Conservation (phyloP, 768 basidiomycete genomes). For the Amanita jacksonii region DNA sequence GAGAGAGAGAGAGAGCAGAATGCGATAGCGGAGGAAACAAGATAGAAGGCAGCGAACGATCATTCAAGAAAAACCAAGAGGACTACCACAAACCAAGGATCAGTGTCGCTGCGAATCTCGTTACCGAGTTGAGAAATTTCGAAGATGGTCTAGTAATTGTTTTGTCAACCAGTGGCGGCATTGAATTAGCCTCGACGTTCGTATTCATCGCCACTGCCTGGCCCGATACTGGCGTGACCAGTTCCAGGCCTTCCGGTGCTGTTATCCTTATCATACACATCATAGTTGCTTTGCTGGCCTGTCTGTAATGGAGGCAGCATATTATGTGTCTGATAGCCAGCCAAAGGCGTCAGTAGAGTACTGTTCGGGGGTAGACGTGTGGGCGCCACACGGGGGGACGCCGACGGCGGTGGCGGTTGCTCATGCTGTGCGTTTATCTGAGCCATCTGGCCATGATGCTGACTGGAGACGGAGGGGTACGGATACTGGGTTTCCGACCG, state of each 20-base stretch:
- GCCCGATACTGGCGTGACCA: constrained; percentile 28
- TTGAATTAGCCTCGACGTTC: constrained; percentile 13
- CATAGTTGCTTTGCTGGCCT: constrained; percentile 19
- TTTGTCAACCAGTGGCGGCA: constrained; percentile 3
- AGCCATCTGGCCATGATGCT: constrained; percentile 17
- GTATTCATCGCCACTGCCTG: constrained; percentile 24
- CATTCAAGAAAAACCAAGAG: constrained; percentile 1
- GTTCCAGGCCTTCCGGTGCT: constrained; percentile 30
- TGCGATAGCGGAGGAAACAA: constrained; percentile 1
- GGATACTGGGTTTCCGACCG: constrained; percentile 15
- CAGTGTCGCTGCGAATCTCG: not conserved
- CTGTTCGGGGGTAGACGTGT: constrained; percentile 51
- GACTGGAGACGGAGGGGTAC: constrained; percentile 19
- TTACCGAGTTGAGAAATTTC: not conserved
- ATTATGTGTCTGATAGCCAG: constrained; percentile 43
- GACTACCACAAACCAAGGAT: constrained; percentile 3
- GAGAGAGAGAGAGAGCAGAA: not conserved
- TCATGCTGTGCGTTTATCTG: constrained; percentile 19
- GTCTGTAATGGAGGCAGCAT: constrained; percentile 25
- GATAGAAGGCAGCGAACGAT: not conserved
- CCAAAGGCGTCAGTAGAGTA: constrained; percentile 63
- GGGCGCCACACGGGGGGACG: constrained; percentile 13
- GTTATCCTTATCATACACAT: constrained; percentile 32
- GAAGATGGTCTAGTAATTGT: not conserved
- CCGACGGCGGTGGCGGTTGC: constrained; percentile 20